These are phyloP conservation scores for Neoboletus magnificus DNA, from an alignment of 768 basidiomycete genomes.

Conservation along the genomic window DNA sequence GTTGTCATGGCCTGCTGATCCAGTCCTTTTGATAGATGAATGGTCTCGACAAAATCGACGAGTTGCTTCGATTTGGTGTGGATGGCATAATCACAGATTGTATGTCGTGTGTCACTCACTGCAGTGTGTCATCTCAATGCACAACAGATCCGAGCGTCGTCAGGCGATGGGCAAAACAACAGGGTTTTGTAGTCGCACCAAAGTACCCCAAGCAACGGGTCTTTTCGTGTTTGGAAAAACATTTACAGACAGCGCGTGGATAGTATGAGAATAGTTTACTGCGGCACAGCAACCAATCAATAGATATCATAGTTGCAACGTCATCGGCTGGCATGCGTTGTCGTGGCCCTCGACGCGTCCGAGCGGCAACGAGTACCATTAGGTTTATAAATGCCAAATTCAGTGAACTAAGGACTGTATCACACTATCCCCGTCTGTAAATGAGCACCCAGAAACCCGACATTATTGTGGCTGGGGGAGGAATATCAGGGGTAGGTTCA, in stretches of 20 bases:
- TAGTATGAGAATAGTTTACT: not conserved
- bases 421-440: not conserved
- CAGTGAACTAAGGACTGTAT: not conserved
- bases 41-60: constrained; percentile 55
- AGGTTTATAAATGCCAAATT: constrained; percentile 5
- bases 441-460: constrained; percentile 20
- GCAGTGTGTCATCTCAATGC: not conserved
- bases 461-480: constrained; percentile 29
- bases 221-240: constrained; percentile 56
- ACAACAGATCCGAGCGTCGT: constrained; percentile 51
- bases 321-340: constrained; percentile 1
- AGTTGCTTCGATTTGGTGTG: constrained; percentile 55
- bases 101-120: constrained; percentile 17
- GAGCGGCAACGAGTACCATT: constrained; percentile 8
- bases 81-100: constrained; percentile 82
- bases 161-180: constrained; percentile 54
- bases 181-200: constrained; percentile 51
- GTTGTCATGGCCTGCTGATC: not conserved
- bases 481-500: constrained; percentile 25
- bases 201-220: constrained; percentile 58
- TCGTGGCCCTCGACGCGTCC: constrained; percentile 9
- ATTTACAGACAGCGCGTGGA: constrained; percentile 21
- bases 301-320: not conserved
- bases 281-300: not conserved
- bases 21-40: constrained; percentile 46